A percentile compares a stretch with the other conserved stretches of the same genome.
Evolutionary conservation across 257 asterid genomes (phyloP).

Genomic region (Hygrophila difformis): DNA sequence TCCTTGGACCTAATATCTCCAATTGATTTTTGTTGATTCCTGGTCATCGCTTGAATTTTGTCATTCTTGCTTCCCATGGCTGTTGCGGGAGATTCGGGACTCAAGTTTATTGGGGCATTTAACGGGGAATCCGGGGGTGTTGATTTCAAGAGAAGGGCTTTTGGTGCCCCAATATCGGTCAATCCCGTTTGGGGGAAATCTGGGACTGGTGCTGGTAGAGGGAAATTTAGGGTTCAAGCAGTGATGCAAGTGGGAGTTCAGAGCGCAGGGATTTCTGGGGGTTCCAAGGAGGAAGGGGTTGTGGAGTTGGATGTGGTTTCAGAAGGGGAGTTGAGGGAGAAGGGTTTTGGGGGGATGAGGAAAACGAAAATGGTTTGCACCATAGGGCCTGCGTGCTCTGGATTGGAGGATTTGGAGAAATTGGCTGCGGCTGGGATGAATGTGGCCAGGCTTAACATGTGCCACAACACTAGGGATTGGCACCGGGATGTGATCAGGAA

Average conservation of each 20-base stretch:
- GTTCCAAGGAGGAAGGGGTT: slow-evolving; percentile 26
- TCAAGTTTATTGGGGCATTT: slow-evolving; percentile 23
- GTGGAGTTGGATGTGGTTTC: slow-evolving; percentile 58
- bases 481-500: slow-evolving; percentile 63
- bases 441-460: slow-evolving; percentile 86
- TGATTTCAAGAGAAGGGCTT: slow-evolving; percentile 25
- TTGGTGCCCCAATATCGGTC: slow-evolving; percentile 27
- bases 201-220: slow-evolving; percentile 14
- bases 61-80: too few species aligned
- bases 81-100: slow-evolving; percentile 36
- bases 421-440: slow-evolving; percentile 74
- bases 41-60: too few species aligned
- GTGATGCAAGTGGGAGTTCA: slow-evolving; percentile 52
- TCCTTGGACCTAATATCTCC: too few species aligned
- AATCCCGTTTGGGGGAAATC: slow-evolving; percentile 14
- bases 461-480: slow-evolving; percentile 76
- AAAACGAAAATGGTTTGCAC: slow-evolving; percentile 85
- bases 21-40: too few species aligned
- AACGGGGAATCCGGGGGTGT: slow-evolving; percentile 20
- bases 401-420: slow-evolving; percentile 57
- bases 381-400: slow-evolving; percentile 76
- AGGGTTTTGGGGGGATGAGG: slow-evolving; percentile 79
- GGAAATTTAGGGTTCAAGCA: slow-evolving; percentile 23
- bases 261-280: slow-evolving; percentile 15
- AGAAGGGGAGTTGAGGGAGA: slow-evolving; percentile 59